Conservation (phyloP, 164 flowering plant genomes). For the Houttuynia cordata region DNA sequence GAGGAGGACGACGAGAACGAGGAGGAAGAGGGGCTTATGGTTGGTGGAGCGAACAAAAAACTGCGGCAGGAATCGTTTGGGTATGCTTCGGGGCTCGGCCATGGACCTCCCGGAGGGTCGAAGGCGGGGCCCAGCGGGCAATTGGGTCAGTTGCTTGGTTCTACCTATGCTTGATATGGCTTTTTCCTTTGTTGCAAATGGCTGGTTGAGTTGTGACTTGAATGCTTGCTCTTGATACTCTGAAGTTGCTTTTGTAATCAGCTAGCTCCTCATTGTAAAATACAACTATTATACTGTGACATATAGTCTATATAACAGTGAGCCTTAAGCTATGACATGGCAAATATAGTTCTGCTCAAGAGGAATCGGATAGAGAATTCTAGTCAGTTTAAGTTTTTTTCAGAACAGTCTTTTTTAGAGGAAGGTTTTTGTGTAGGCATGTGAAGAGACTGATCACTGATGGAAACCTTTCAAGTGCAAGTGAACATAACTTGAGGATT, state of each 20-base stretch:
- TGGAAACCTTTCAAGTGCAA: no score
- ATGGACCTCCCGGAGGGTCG: conserved; percentile 12
- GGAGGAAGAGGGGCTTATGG: conserved; percentile 21
- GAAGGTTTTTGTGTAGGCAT: no score
- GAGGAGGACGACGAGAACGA: conserved; percentile 47
- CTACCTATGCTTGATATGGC: background rate
- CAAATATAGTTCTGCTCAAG: no score
- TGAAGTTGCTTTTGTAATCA: background rate
- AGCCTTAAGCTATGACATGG: no score
- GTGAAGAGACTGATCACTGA: no score
- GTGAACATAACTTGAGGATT: no score
- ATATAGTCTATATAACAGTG: no score
- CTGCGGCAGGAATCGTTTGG: conserved; percentile 34
- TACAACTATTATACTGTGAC: no score
- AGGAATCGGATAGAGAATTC: no score
- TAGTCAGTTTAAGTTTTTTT: no score
- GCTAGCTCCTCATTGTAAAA: no score
- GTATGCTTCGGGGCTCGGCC: conserved; percentile 17
- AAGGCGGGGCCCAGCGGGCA: conserved; percentile 26
- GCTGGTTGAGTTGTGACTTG: background rate
- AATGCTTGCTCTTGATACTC: background rate
- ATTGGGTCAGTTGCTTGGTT: conserved; percentile 25
- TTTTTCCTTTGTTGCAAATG: background rate
- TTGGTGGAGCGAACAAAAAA: conserved; percentile 26
- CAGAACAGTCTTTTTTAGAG: no score